Evolutionary conservation across 2,329 filamentous ascomycete genomes (phyloP), one percentile per base, ranked within the genome.

Genomic region (Sarocladium oryzae): DNA sequence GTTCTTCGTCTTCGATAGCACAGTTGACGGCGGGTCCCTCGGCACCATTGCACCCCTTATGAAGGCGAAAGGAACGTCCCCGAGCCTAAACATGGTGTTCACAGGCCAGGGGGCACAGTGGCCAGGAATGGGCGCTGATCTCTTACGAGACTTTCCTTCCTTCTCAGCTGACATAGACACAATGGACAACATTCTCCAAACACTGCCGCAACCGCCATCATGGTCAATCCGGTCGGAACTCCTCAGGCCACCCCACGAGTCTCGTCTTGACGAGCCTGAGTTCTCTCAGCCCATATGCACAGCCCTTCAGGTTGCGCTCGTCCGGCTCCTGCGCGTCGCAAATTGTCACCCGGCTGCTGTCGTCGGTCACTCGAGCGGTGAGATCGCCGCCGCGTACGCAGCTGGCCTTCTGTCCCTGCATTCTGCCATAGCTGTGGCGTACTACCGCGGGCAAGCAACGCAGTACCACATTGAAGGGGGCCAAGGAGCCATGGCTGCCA

Each of bases 371-470:
- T 76, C 72, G 0, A 69, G 65, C 43, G 75, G 75, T 15, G 75
- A 78, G 52, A 75, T 77, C 26, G 72, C 59, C 2, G 74, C 74
- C 5, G 74, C 74, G 0, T 77, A 72, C 51, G 66, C 72, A 1
- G 60, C 69, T 1, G 66, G 64, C 15, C 60, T 75, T 18, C 61
- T 64, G 2, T 59, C 61, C 20, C 57, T 68, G 46, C 60, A 61
- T n/a, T n/a, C n/a, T 4, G 73, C 72, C 5, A 74, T 69, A 68
- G 59, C 58, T 2, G 56, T 64, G 0, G 69, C 71, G 0, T 74
- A 68, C 52, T 66, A 68, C 40, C 66, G 73, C 10, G 73, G 72
- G 1, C 48, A 56, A 6, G 56, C 55, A 13, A 45, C 58, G 0
- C 38, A 43, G 0, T 24, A 55, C 13, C 15, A 53, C 8, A 24